Evolutionary conservation across 345 rosid species (phyloP).

Genomic region (Zanthoxylum bungeanum): DNA sequence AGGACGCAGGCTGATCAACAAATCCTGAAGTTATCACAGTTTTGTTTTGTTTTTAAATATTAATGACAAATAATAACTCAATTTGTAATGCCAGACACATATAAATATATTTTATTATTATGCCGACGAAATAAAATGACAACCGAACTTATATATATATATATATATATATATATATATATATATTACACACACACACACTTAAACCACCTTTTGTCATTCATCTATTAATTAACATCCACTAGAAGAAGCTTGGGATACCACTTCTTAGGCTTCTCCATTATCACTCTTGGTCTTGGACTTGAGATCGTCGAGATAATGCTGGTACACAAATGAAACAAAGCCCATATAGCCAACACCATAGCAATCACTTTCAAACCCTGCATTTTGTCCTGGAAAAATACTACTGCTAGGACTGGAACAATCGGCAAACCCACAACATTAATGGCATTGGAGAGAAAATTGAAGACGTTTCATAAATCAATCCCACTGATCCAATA

Average conservation of each 20-base stretch:
- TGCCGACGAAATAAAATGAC: too few species aligned
- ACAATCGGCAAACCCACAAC: too few species aligned
- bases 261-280: background rate
- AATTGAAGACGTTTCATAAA: conserved; percentile 59
- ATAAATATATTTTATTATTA: too few species aligned
- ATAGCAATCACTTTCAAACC: conserved; percentile 60
- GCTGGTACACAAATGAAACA: conserved; percentile 39
- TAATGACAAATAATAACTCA: too few species aligned
- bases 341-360: conserved; percentile 61
- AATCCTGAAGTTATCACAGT: too few species aligned
- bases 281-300: background rate
- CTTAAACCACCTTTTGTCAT: too few species aligned
- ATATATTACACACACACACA: too few species aligned
- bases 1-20: too few species aligned
- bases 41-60: too few species aligned
- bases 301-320: conserved; percentile 27
- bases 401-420: conserved; percentile 53
- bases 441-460: conserved; percentile 47
- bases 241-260: background rate
- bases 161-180: too few species aligned
- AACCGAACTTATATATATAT: too few species aligned
- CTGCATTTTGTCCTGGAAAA: conserved; percentile 60
- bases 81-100: too few species aligned
- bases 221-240: background rate
- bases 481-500: conserved; percentile 50